phyloP scores from a whole-genome alignment of 2,329 filamentous ascomycete species.

The Hymenoscyphus repandus region DNA sequence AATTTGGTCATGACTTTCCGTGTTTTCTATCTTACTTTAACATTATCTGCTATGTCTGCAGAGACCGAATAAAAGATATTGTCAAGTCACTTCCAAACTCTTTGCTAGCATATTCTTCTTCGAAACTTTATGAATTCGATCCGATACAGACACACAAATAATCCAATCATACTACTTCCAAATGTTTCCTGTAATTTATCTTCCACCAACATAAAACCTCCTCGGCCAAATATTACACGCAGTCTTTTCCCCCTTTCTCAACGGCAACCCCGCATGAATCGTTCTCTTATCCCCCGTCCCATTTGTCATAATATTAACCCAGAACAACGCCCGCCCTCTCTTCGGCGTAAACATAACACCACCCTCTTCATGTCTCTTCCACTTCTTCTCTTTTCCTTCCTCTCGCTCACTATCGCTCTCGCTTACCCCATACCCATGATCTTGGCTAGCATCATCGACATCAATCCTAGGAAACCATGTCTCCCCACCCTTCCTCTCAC shows the following conservation, averaged over 20 bases:
- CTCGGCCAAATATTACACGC: conserved; percentile 21
- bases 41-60: too few species aligned
- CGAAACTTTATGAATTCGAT: too few species aligned
- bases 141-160: too few species aligned
- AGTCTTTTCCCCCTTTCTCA: conserved; percentile 14
- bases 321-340: conserved; percentile 17
- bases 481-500: conserved; percentile 7
- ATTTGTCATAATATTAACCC: conserved; percentile 19
- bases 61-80: too few species aligned
- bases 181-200: too few species aligned
- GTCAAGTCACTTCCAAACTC: too few species aligned
- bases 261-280: conserved; percentile 15
- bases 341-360: conserved; percentile 11
- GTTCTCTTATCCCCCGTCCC: conserved; percentile 17
- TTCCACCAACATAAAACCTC: conserved; percentile 1
- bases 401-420: too few species aligned
- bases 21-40: too few species aligned
- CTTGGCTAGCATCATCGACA: background rate
- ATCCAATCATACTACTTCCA: too few species aligned
- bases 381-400: background rate
- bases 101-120: too few species aligned
- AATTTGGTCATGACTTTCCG: too few species aligned
- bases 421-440: background rate
- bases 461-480: conserved; percentile 18
- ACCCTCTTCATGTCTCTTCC: conserved; percentile 2